Percentiles rank a stretch among this genome's conserved stretches.
Conservation (phyloP, 1,139 yeast genomes). For the Blastobotrys serpentis region DNA sequence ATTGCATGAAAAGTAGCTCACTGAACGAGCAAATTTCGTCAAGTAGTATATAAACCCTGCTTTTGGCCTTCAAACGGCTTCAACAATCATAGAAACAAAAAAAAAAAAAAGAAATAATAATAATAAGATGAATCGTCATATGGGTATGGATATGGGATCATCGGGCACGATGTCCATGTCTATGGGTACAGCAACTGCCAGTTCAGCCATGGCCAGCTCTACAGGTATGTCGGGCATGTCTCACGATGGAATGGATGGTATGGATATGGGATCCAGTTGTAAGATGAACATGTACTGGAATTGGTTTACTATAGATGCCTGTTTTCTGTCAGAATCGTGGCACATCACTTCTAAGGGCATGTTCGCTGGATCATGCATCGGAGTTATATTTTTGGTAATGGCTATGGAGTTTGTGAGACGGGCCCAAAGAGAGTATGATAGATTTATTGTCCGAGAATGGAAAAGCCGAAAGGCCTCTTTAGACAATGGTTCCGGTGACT, state of each 20-base stretch:
- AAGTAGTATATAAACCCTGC: constrained; percentile 5
- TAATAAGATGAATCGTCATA: constrained; percentile 1
- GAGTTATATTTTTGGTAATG: constrained; percentile 56
- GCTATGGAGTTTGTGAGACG: constrained; percentile 59
- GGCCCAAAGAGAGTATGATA: constrained; percentile 54
- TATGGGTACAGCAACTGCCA: neutral
- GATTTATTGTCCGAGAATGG: constrained; percentile 39
- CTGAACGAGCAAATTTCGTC: constrained; percentile 7
- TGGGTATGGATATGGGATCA: constrained; percentile 6
- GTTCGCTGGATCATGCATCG: constrained; percentile 72
- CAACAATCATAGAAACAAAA: neutral
- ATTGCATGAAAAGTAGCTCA: neutral
- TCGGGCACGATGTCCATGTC: constrained; percentile 4
- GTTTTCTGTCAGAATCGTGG: constrained; percentile 66
- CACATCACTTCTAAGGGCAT: constrained; percentile 57
- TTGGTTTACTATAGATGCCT: constrained; percentile 60
- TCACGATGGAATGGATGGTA: constrained; percentile 27
- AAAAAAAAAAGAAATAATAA: neutral
- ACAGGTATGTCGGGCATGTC: constrained; percentile 23
- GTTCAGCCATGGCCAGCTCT: neutral
- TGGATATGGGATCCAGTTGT: constrained; percentile 27
- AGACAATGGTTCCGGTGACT: constrained; percentile 40
- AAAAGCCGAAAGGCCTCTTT: constrained; percentile 13
- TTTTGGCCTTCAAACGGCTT: no score
- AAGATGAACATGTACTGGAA: constrained; percentile 51